Base-by-base conservation (phyloP, 208 protist species). In the Acanthamoeba sp. region DNA sequence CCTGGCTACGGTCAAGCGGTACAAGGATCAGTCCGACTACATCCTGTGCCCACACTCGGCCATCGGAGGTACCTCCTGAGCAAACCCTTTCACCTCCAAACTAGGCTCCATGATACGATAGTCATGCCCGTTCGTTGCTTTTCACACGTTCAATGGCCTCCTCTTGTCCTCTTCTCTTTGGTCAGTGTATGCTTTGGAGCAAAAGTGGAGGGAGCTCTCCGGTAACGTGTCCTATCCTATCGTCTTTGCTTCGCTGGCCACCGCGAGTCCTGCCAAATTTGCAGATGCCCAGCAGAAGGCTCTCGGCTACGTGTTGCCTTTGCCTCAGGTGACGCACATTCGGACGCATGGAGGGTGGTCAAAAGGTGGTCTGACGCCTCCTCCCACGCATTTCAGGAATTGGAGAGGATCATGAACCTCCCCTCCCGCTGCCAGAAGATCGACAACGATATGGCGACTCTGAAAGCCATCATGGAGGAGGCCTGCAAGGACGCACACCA, bases 11-110 rank as follows among this genome's bases (percentile, higher is more conserved):
- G 78, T 93, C 24, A 76, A 69, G 52, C 0, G 59, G 62, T 55
- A 62, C 62, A 45, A 78, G 36, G 62, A 93, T 22, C 7, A 12
- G 9, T 34, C 34, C 22, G 27, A 69, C 40, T 93, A 93, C 62
- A 34, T 93, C 42, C 34, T 93, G 14, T 93, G 88, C 59, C 88
- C 88, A 12, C 88, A 93, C 88, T 93, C 88, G 27, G 88, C 88
- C 27, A 76, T 93, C 18, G 88, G 88, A 29, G 88, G 52, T 89
- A 57, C 22, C 9, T n/a, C n/a, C n/a, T n/a, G n/a, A n/a, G n/a
- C n/a, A n/a, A n/a, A n/a, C n/a, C n/a, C n/a, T n/a, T n/a, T n/a
- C n/a, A n/a, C n/a, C n/a, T n/a, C n/a, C n/a, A n/a, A n/a, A n/a
- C n/a, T n/a, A n/a, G n/a, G n/a, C n/a, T n/a, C n/a, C n/a, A n/a